phyloP scores from a whole-genome alignment of 2,329 filamentous ascomycete genomes.

The Diaporthe ampelina region DNA sequence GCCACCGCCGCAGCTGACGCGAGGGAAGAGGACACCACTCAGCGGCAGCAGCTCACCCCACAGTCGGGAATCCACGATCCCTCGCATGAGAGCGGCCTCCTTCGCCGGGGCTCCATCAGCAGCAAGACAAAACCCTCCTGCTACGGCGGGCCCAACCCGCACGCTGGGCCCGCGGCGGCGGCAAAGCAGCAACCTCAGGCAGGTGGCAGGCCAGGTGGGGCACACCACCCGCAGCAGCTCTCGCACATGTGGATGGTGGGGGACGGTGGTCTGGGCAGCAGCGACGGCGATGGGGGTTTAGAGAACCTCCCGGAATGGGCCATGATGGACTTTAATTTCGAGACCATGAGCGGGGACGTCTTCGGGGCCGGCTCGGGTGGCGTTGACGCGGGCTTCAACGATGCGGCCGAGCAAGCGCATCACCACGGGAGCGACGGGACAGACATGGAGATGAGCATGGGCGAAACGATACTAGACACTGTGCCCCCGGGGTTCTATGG shows the following conservation, averaged over 20 bases:
- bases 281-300: neutral
- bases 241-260: neutral
- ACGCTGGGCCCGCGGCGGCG: too few relatives aligned
- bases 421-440: neutral
- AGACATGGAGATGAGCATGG: constrained; percentile 21
- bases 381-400: neutral
- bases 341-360: constrained; percentile 25
- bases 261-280: neutral
- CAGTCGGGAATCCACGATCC: neutral
- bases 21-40: neutral
- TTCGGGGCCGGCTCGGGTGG: neutral
- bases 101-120: too few relatives aligned
- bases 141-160: too few relatives aligned
- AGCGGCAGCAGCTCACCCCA: neutral
- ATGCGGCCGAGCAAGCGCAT: neutral
- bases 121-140: neutral
- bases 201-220: too few relatives aligned
- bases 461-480: constrained; percentile 24
- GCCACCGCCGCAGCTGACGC: neutral
- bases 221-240: too few relatives aligned
- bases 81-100: neutral
- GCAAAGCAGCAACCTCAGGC: too few relatives aligned
- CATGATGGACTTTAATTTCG: constrained; percentile 39
- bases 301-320: constrained; percentile 33
- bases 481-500: constrained; percentile 31